These are phyloP conservation scores for Pleurozium schreberi DNA, from an alignment of 225 moss, liverwort and hornwort species.

Conservation along the genomic window DNA sequence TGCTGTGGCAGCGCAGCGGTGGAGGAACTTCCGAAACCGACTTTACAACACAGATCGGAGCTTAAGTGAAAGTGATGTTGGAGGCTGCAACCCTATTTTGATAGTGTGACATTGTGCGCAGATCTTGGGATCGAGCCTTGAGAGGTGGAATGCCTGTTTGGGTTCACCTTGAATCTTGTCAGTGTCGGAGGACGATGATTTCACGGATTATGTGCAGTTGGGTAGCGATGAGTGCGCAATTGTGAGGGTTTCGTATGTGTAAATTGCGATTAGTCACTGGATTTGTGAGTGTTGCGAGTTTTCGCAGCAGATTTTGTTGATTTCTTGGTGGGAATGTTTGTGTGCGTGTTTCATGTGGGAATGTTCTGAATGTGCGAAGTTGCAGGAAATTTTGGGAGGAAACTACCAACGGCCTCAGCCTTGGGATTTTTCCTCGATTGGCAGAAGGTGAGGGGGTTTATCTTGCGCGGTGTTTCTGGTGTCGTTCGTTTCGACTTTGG, in stretches of 20 bases:
- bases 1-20: background rate
- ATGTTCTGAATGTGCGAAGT: background rate
- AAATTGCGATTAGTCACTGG: background rate
- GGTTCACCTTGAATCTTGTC: background rate
- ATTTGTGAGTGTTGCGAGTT: background rate
- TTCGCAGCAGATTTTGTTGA: background rate
- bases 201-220: background rate
- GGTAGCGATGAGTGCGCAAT: background rate
- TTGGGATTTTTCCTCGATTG: background rate
- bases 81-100: background rate
- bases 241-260: background rate
- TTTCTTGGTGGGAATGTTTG: background rate
- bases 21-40: background rate
- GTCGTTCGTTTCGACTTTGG: background rate
- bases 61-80: background rate
- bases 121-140: background rate
- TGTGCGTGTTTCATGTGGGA: background rate
- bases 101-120: background rate
- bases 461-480: background rate
- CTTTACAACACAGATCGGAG: background rate
- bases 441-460: background rate
- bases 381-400: background rate
- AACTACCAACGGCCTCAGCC: background rate
- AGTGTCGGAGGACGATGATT: background rate
- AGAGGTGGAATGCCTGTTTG: background rate